Evolutionary conservation across 306 rosid genomes (phyloP).

Genomic region (Rosa rugosa): DNA sequence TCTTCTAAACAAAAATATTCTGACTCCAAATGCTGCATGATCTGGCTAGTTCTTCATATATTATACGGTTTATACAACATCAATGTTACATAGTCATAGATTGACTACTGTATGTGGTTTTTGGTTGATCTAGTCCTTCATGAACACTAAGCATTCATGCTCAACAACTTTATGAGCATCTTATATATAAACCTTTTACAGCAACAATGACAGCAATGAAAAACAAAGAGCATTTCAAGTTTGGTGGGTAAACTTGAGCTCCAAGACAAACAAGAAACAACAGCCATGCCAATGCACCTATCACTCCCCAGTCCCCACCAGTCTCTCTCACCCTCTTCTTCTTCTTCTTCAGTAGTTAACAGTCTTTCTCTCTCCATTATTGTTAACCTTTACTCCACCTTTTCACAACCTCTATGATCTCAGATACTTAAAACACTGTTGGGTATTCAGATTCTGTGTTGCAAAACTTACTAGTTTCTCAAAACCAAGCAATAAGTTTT

Average conservation of each 20-base stretch:
- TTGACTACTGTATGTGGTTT: neutral
- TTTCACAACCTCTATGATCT: neutral
- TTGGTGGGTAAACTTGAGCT: neutral
- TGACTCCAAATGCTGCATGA: neutral
- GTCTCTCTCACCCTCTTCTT: neutral
- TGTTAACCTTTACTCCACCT: neutral
- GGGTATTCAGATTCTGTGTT: neutral
- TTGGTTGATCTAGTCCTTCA: neutral
- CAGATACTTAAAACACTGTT: neutral
- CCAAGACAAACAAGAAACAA: neutral
- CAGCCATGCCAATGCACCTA: neutral
- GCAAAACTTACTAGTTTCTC: conserved; percentile 6
- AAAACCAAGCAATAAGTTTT: neutral
- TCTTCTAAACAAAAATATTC: neutral
- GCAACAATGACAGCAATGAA: neutral
- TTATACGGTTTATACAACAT: neutral
- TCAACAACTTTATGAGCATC: neutral
- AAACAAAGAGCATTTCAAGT: neutral
- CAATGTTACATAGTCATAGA: neutral
- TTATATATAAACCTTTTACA: neutral
- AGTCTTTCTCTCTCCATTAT: conserved; percentile 9
- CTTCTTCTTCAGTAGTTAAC: neutral
- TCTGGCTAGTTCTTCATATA: neutral
- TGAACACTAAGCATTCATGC: neutral
- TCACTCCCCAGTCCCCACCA: conserved; percentile 2